Evolutionary conservation across 1,284 basidiomycete species (phyloP), one percentile per base, ranked within the genome.

Genomic region (Chondrostereum purpureum): DNA sequence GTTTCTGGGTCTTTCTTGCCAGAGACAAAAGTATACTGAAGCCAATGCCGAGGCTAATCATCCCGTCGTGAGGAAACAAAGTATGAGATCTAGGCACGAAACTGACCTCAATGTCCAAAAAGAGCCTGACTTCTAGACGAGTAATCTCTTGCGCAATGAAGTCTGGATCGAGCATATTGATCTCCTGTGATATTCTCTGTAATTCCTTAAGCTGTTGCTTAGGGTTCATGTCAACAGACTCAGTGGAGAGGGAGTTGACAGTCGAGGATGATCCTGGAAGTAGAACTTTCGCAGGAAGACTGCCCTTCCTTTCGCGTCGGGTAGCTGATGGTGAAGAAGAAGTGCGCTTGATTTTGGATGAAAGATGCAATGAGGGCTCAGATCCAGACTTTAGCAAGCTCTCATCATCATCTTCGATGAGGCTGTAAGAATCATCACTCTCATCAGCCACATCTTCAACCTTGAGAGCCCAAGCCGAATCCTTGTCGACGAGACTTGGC

Each of bases 111-210:
- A 90, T 89, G 45, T 72, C 67, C 52, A 86, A 57, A 58, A 90
- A 89, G 39, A 78, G 60, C 46, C 68, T 68, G 38, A 72, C 72
- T 56, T 83, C 78, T 22, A 81, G 61, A 44, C 82, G 70, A 31
- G 86, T 88, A 48, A 90, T 88, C 62, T 90, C 85, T 56, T 86
- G 76, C 0, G 88, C 87, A 50, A 90, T 75, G 19, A 80, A 75
- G 5, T 69, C 68, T 4, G 82, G 68, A 50, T 85, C 80, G 10
- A 71, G 64, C 19, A 56, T 60, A 49, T 75, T 65, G 10, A 89
- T 60, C 47, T 78, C 75, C 45, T 73, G 63, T 8, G 81, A 73
- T 36, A 80, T 63, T 50, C 61, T 74, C 34, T 68, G 62, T 18
- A 89, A 67, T 44, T 83, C 77, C 56, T 76, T 83, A 38, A 88